These are phyloP conservation scores for Sesbania bispinosa DNA, from an alignment of 306 rosid genomes.

Conservation along the genomic window DNA sequence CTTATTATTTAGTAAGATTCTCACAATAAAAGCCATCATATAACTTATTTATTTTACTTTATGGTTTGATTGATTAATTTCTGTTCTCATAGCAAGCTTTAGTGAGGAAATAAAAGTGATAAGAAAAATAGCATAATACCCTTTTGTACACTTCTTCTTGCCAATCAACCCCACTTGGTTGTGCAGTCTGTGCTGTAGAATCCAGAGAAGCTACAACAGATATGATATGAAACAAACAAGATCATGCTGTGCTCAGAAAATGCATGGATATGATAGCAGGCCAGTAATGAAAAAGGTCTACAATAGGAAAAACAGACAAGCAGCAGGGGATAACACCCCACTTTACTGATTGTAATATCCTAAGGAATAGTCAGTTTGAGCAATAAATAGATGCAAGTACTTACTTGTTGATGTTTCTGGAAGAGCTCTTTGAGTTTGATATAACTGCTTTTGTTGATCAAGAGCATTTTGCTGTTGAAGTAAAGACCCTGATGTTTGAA, in stretches of 20 bases:
- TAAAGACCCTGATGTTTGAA: conserved; percentile 66
- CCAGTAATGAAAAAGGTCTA: not conserved
- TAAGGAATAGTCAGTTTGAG: not conserved
- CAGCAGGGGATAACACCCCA: not conserved
- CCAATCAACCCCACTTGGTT: conserved; percentile 71
- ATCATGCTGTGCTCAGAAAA: conserved; percentile 12
- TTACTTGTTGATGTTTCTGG: conserved; percentile 82
- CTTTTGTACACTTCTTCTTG: conserved; percentile 79
- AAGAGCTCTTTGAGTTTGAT: conserved; percentile 73
- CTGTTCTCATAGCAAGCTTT: not conserved
- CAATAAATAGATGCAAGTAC: conserved; percentile 31
- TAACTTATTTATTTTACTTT: not conserved
- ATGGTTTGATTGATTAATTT: not conserved
- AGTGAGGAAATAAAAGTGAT: not conserved
- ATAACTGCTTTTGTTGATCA: conserved; percentile 77
- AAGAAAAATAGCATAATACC: conserved; percentile 44
- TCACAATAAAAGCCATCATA: not conserved
- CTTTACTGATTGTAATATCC: conserved; percentile 1
- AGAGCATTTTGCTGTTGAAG: conserved; percentile 67
- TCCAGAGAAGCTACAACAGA: conserved; percentile 66
- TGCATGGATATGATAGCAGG: not conserved
- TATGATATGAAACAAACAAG: conserved; percentile 1
- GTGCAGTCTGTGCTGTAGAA: conserved; percentile 68
- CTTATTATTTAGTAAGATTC: not conserved
- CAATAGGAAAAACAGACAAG: not conserved